Evolutionary conservation across 2,329 filamentous ascomycete species (phyloP), one percentile per base, ranked within the genome.

Genomic region (Conoideocrella luteorostrata): DNA sequence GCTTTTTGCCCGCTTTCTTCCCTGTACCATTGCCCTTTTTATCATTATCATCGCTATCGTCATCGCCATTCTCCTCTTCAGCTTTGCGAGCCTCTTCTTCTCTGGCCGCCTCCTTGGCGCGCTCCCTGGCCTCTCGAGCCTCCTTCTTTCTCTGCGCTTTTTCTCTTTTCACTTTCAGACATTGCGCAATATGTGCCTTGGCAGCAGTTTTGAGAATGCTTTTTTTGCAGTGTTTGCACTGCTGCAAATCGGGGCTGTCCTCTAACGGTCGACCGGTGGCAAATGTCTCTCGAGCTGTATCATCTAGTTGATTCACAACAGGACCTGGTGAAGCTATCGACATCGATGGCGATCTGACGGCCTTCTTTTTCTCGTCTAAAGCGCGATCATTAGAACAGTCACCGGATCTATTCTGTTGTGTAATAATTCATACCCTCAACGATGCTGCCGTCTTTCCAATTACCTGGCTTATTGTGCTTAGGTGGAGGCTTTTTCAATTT

Each of bases 151-250:
- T 77, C 57, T 85, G 81, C 1, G 84, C 83, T 66, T 88, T 87
- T 61, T 87, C 84, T 56, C 84, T 88, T 67, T 95, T 95, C 44
- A 89, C 79, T 53, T 83, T 84, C 45, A 96, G 69, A 56, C 91
- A 98, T 36, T 84, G 80, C 29, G 84, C 82, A 47, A 95, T 88
- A 58, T 98, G 91, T 15, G 79, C 78, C 46, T 84, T 83, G 2
- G 87, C 85, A 1, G 80, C 82, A 24, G 80, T 80, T 55, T 84
- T 86, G 12, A 93, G 72, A 11, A 95, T 78, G 41, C 86, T 86
- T 56, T 94, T 90, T 66, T 93, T 95, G 69, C 91, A 98, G 62
- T 94, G 88, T 62, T 93, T 96, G 75, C 91, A 98, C 52, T 85
- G 76, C 40, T 93, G 82, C 9, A 88, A 76, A 50, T 95, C 88